phyloP scores from a whole-genome alignment of 805 yeast genomes.

The Candida multigemmis region DNA sequence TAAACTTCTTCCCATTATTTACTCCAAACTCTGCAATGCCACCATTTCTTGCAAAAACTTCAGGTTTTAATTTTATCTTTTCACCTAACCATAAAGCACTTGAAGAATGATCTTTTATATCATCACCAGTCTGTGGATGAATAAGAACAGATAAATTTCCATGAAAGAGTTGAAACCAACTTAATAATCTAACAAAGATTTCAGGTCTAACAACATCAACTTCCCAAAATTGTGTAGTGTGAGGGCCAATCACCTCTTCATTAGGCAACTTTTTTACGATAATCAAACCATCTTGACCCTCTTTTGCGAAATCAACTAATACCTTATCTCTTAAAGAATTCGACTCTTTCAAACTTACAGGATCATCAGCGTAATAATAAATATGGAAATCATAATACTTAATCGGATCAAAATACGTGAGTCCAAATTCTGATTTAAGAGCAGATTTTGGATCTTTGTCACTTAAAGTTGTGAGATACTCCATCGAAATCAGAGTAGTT shows the following conservation, averaged over 20 bases:
- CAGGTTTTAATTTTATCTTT: slow-evolving; percentile 9
- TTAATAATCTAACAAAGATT: slow-evolving; percentile 14
- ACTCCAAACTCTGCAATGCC: slow-evolving; percentile 20
- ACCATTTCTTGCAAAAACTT: slow-evolving; percentile 5
- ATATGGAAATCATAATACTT: slow-evolving; percentile 24
- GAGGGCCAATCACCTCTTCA: slow-evolving; percentile 21
- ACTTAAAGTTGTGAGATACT: slow-evolving; percentile 14
- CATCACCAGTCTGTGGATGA: slow-evolving; percentile 25
- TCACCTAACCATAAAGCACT: slow-evolving; percentile 23
- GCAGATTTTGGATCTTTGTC: slow-evolving; percentile 10
- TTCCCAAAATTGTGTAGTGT: slow-evolving; percentile 23
- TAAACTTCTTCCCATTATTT: slow-evolving; percentile 8
- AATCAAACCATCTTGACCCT: slow-evolving; percentile 14
- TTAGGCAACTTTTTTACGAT: slow-evolving; percentile 17
- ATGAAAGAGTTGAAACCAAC: slow-evolving; percentile 23
- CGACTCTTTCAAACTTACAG: slow-evolving; percentile 11
- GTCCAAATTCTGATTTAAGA: slow-evolving; percentile 8
- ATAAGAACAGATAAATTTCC: slow-evolving; percentile 20
- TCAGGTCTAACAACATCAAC: slow-evolving; percentile 23
- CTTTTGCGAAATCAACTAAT: slow-evolving; percentile 14
- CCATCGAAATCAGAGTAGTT: too few species aligned
- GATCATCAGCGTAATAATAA: slow-evolving; percentile 15
- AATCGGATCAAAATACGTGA: slow-evolving; percentile 13
- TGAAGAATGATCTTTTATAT: slow-evolving; percentile 15
- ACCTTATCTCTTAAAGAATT: slow-evolving; percentile 10